A percentile compares a stretch with the other conserved stretches of the same genome.
These are phyloP conservation scores for Salix caprea DNA, from an alignment of 345 rosid species.

Conservation along the genomic window DNA sequence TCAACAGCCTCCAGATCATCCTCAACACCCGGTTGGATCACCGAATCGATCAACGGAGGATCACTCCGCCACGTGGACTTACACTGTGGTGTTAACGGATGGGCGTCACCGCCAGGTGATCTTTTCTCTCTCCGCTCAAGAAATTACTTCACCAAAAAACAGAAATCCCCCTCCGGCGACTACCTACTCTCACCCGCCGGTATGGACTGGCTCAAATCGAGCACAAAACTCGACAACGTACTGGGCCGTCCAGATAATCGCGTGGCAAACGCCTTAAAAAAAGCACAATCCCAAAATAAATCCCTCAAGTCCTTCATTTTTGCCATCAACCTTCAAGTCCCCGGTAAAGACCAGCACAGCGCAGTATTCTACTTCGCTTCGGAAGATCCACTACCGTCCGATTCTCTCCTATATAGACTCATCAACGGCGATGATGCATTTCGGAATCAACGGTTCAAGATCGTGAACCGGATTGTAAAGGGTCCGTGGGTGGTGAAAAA, in stretches of 20 bases:
- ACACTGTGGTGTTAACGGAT: slow-evolving; percentile 65
- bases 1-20: slow-evolving; percentile 24
- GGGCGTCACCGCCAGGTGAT: slow-evolving; percentile 92
- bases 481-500: slow-evolving; percentile 90
- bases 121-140: slow-evolving; percentile 67
- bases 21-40: slow-evolving; percentile 46
- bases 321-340: slow-evolving; percentile 85
- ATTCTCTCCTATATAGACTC: slow-evolving; percentile 66
- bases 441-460: slow-evolving; percentile 82
- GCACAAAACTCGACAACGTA: slow-evolving; percentile 60
- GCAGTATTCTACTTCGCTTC: slow-evolving; percentile 84
- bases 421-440: slow-evolving; percentile 67
- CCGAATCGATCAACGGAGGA: slow-evolving; percentile 66
- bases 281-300: slow-evolving; percentile 51
- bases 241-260: slow-evolving; percentile 82
- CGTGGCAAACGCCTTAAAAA: slow-evolving; percentile 51
- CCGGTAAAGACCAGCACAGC: slow-evolving; percentile 78
- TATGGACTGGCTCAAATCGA: slow-evolving; percentile 82
- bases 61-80: slow-evolving; percentile 74
- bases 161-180: slow-evolving; percentile 62
- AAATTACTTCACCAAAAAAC: slow-evolving; percentile 49
- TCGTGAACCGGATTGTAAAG: slow-evolving; percentile 82
- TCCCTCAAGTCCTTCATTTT: slow-evolving; percentile 67
- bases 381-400: slow-evolving; percentile 61
- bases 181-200: slow-evolving; percentile 79